phyloP scores from a whole-genome alignment of 257 asterid genomes.

The Lycium barbarum region DNA sequence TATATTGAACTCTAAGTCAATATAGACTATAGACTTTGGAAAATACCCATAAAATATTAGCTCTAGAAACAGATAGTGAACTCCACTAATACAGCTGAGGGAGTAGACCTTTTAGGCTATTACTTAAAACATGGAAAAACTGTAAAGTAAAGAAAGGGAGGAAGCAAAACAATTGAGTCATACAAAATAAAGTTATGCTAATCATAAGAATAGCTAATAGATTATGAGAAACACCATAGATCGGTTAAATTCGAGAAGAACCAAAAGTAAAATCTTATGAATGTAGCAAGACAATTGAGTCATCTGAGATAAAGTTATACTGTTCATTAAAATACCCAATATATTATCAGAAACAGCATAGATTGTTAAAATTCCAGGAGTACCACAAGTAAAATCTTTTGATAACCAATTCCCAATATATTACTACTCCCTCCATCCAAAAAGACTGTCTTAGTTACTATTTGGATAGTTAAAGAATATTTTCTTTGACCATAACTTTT shows the following conservation, averaged over 20 bases:
- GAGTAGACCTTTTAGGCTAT: not conserved
- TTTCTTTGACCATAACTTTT: too few relatives aligned
- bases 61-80: not conserved
- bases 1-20: not conserved
- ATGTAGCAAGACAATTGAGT: not conserved
- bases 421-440: too few relatives aligned
- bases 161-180: not conserved
- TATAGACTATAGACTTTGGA: not conserved
- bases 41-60: not conserved
- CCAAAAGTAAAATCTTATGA: not conserved
- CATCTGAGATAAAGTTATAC: not conserved
- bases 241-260: not conserved
- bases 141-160: not conserved
- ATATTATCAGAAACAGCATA: not conserved
- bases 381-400: not conserved
- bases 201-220: not conserved
- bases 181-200: not conserved
- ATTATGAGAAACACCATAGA: not conserved
- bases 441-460: too few relatives aligned
- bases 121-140: not conserved
- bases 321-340: not conserved
- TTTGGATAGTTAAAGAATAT: too few relatives aligned
- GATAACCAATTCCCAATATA: too few relatives aligned
- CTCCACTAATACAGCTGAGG: conserved; percentile 18
- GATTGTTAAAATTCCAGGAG: not conserved